A percentile compares a stretch with the other conserved stretches of the same genome.
Conservation (phyloP, 1,284 basidiomycete genomes). For the Neolentinus lepideus region DNA sequence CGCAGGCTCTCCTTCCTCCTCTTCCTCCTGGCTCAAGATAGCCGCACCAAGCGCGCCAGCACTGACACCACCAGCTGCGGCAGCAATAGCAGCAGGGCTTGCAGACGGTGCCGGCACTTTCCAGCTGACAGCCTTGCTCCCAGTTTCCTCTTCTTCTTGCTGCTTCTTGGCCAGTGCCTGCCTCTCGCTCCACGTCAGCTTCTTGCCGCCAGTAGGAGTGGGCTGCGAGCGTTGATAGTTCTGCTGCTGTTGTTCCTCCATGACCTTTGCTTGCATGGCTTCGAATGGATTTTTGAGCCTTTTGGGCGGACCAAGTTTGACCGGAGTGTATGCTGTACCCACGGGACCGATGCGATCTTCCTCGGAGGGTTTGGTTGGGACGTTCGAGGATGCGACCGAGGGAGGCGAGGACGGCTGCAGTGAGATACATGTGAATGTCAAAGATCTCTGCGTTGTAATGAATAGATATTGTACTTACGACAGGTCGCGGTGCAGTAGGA, state of each 20-base stretch:
- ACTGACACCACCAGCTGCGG: constrained; percentile 7
- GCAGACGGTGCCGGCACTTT: constrained; percentile 24
- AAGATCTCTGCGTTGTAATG: not conserved
- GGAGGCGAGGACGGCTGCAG: constrained; percentile 27
- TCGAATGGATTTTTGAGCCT: constrained; percentile 84
- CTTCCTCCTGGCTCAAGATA: constrained; percentile 10
- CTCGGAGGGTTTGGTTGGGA: constrained; percentile 59
- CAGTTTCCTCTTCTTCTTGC: constrained; percentile 72
- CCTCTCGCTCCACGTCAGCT: constrained; percentile 86
- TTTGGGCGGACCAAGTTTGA: constrained; percentile 76
- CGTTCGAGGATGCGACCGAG: constrained; percentile 35
- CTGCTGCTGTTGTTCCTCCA: constrained; percentile 18
- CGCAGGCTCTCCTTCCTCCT: constrained; percentile 15
- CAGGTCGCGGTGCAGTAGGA: constrained; percentile 28
- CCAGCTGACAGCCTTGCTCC: constrained; percentile 49
- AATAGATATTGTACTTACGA: constrained; percentile 14
- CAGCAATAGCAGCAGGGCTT: constrained; percentile 4
- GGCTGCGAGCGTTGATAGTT: not conserved
- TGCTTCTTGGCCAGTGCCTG: constrained; percentile 85
- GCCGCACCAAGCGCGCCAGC: constrained; percentile 5
- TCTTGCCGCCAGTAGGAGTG: constrained; percentile 39
- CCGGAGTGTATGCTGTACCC: constrained; percentile 84
- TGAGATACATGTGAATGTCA: too few species aligned
- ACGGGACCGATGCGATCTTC: constrained; percentile 80
- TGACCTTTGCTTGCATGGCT: constrained; percentile 42